Evolutionary conservation across 2,329 filamentous ascomycete genomes (phyloP).

Genomic region (Biscogniauxia sp.): DNA sequence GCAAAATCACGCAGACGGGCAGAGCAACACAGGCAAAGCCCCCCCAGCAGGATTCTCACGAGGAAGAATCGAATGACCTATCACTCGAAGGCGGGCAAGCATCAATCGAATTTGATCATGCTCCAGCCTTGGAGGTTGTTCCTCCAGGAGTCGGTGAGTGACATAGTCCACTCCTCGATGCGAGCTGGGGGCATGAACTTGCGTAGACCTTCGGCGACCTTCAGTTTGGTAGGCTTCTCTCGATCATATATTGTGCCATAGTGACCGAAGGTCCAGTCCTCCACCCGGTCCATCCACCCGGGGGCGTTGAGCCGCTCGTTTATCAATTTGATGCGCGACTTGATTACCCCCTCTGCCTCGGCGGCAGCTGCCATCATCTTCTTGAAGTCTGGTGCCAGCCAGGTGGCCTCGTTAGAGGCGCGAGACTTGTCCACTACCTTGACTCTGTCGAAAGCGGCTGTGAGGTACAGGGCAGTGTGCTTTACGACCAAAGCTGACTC

Average conservation of each 20-base stretch:
- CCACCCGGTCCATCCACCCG: slow-evolving; percentile 39
- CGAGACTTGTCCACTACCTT: slow-evolving; percentile 34
- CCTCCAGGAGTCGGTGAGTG: slow-evolving; percentile 38
- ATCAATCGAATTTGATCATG: slow-evolving; percentile 35
- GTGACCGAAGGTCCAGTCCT: slow-evolving; percentile 32
- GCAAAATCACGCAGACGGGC: too few relatives aligned
- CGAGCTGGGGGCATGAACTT: slow-evolving; percentile 28
- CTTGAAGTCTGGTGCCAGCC: slow-evolving; percentile 34
- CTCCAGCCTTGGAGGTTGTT: slow-evolving; percentile 38
- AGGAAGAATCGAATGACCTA: too few relatives aligned
- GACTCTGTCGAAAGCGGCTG: slow-evolving; percentile 31
- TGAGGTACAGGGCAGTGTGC: slow-evolving; percentile 31
- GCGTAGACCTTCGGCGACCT: slow-evolving; percentile 17
- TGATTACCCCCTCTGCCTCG: slow-evolving; percentile 28
- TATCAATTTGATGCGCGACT: slow-evolving; percentile 32
- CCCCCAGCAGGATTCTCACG: too few relatives aligned
- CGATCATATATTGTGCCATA: slow-evolving; percentile 3
- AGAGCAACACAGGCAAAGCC: too few relatives aligned
- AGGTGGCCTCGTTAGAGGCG: slow-evolving; percentile 31
- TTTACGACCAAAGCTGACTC: slow-evolving; percentile 35
- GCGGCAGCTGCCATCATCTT: slow-evolving; percentile 26
- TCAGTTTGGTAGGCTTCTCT: slow-evolving; percentile 11
- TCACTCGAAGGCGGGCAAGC: background rate
- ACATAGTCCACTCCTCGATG: slow-evolving; percentile 36
- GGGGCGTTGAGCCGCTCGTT: slow-evolving; percentile 31